Base-by-base conservation (phyloP, 805 yeast species). In the Wickerhamiella bombiphila region DNA sequence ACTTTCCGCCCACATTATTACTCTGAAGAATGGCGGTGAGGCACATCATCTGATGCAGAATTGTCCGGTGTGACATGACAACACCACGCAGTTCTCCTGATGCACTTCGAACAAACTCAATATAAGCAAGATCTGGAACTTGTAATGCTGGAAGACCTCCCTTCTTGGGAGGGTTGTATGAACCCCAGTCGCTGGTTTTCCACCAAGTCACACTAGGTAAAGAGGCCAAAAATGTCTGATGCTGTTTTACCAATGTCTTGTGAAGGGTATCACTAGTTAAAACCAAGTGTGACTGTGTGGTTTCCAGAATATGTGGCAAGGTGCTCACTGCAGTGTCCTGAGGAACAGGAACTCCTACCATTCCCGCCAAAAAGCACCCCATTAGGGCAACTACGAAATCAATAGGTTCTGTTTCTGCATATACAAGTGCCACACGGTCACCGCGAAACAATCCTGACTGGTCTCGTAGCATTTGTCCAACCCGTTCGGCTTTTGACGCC, bases 71-170 rank as follows among this genome's bases (percentile, higher is more conserved):
- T 18, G 91, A 80, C 53, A 91, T 70, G 1, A 93, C 94, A 25
- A 91, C 93, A 14, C 99, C 99, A 41, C 94, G 66, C 25, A 85
- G 59, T 46, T 86, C 93, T 2, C 97, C 97, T 20, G 80, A 72
- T 0, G 96, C 93, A 1, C 93, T 79, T 48, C 86, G 71, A 0
- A 91, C 74, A 52, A 80, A 91, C 59, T 91, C 98, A 11, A 91
- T 86, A 51, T 91, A 91, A 0, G 97, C 95, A 41, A 91, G 61
- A 51, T 82, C 93, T 1, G 86, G 81, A 1, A 75, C 72, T 46
- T 78, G 81, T 32, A 75, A 59, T 0, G 80, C 72, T 1, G 86
- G 82, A 1, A 69, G 67, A 15, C 68, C 76, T 5, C 61, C 65
- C 47, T 69, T 74, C 3, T 74, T 69, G 22, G 72, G 68, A 1